These are phyloP conservation scores for Crithidia acanthocephali DNA, from an alignment of 208 protist species.

Conservation along the genomic window DNA sequence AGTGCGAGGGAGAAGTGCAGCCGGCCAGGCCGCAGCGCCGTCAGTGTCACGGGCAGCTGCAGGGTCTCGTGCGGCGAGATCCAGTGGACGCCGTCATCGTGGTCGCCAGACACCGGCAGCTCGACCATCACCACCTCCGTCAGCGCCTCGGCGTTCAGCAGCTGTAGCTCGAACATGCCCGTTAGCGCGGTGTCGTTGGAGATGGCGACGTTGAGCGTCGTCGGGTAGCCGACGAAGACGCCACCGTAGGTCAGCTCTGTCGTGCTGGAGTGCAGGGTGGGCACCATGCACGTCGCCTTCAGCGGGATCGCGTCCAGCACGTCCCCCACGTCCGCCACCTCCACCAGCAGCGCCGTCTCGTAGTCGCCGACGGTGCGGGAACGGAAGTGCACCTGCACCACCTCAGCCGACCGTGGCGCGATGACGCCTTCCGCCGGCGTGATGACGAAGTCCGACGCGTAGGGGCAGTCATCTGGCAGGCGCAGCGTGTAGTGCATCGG, in stretches of 20 bases:
- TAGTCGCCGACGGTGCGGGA: constrained; percentile 83
- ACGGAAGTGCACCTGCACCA: constrained; percentile 81
- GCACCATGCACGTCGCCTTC: constrained; percentile 84
- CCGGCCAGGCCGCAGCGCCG: constrained; percentile 71
- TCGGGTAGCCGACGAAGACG: constrained; percentile 93
- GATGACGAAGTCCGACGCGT: constrained; percentile 75
- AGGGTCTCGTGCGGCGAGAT: constrained; percentile 45
- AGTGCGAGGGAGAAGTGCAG: constrained; percentile 86
- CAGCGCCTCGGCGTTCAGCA: constrained; percentile 60
- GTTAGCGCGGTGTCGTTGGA: constrained; percentile 92
- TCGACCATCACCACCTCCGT: constrained; percentile 31
- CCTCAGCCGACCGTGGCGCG: constrained; percentile 52
- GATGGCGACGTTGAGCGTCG: constrained; percentile 87
- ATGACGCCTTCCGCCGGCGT: constrained; percentile 75
- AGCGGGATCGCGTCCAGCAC: constrained; percentile 89
- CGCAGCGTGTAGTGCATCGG: constrained; percentile 91
- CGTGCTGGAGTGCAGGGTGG: constrained; percentile 67
- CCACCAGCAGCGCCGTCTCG: constrained; percentile 86
- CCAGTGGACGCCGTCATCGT: constrained; percentile 31
- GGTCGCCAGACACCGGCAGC: constrained; percentile 33
- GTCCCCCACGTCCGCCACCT: constrained; percentile 94
- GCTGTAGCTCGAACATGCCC: constrained; percentile 91
- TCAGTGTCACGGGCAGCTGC: constrained; percentile 81
- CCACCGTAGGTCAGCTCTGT: constrained; percentile 85
- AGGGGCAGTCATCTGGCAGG: constrained; percentile 62